These are phyloP conservation scores for Gnaphalium uliginosum DNA, from an alignment of 129 eudicot species.

Conservation along the genomic window DNA sequence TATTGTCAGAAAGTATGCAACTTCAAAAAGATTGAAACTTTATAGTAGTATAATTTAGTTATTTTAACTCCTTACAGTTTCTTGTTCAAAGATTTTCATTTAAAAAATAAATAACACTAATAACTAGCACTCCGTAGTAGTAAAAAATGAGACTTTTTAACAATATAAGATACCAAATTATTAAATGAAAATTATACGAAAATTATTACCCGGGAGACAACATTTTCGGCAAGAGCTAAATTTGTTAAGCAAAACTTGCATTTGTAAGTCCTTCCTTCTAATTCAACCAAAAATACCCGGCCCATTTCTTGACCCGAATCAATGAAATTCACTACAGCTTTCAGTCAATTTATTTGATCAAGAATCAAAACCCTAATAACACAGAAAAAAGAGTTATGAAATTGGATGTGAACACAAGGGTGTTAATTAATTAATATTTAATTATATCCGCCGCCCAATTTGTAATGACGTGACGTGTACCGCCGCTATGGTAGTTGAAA, in stretches of 20 bases:
- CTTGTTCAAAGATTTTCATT: neutral
- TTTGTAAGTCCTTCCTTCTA: conserved; percentile 75
- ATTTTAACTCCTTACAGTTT: neutral
- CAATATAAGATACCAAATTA: neutral
- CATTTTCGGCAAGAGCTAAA: conserved; percentile 66
- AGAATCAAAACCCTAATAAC: conserved; percentile 26
- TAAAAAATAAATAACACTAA: no score
- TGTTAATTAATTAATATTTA: neutral
- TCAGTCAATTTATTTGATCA: neutral
- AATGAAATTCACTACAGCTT: conserved; percentile 7
- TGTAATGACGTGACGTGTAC: conserved; percentile 3
- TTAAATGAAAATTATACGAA: neutral
- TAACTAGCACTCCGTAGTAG: neutral
- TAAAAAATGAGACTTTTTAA: neutral
- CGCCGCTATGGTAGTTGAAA: conserved; percentile 5
- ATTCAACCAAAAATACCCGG: conserved; percentile 71
- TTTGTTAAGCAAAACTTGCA: conserved; percentile 83
- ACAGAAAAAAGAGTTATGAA: neutral
- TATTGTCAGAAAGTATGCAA: neutral
- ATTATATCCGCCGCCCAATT: conserved; percentile 26
- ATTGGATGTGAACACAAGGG: neutral
- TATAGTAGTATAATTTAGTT: neutral
- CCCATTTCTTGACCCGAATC: conserved; percentile 49
- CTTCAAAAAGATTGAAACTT: conserved; percentile 4
- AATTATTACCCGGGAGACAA: conserved; percentile 53